phyloP scores from a whole-genome alignment of 495 filamentous ascomycete genomes.

The Delitschia confertaspora region DNA sequence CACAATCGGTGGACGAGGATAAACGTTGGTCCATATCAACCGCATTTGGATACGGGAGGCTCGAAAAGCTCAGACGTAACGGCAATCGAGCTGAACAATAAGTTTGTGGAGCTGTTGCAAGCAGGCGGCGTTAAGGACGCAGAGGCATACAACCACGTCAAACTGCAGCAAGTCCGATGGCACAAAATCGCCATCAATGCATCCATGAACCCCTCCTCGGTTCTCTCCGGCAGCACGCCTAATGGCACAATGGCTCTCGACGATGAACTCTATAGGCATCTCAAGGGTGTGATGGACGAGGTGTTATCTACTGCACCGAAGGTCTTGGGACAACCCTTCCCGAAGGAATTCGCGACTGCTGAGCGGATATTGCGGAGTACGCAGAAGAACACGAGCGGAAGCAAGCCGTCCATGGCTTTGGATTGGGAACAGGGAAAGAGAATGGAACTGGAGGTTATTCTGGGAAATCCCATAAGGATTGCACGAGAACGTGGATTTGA shows the following conservation, averaged over 20 bases:
- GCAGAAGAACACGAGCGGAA: conserved; percentile 46
- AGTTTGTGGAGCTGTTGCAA: conserved; percentile 30
- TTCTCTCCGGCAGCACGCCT: conserved; percentile 46
- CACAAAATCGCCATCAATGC: conserved; percentile 60
- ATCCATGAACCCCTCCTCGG: conserved; percentile 53
- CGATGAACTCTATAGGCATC: conserved; percentile 34
- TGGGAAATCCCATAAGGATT: conserved; percentile 50
- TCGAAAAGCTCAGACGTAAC: conserved; percentile 3
- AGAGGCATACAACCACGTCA: conserved; percentile 36
- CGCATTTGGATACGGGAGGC: conserved; percentile 16
- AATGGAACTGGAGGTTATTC: conserved; percentile 54
- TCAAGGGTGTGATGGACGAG: conserved; percentile 49
- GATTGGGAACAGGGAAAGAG: conserved; percentile 49
- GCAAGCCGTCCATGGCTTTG: conserved; percentile 49
- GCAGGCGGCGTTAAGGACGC: conserved; percentile 46
- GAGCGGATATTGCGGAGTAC: conserved; percentile 47
- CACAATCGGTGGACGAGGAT: conserved; percentile 57
- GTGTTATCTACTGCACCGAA: conserved; percentile 46
- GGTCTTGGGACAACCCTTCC: conserved; percentile 41
- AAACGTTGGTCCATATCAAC: conserved; percentile 47
- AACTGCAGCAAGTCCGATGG: conserved; percentile 52
- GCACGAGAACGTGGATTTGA: conserved; percentile 44
- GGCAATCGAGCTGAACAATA: conserved; percentile 16
- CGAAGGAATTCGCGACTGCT: conserved; percentile 41
- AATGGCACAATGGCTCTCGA: conserved; percentile 44